A percentile compares a stretch with the other conserved stretches of the same genome.
Evolutionary conservation across 768 basidiomycete species (phyloP).

Genomic region (Lentinula lateritia): DNA sequence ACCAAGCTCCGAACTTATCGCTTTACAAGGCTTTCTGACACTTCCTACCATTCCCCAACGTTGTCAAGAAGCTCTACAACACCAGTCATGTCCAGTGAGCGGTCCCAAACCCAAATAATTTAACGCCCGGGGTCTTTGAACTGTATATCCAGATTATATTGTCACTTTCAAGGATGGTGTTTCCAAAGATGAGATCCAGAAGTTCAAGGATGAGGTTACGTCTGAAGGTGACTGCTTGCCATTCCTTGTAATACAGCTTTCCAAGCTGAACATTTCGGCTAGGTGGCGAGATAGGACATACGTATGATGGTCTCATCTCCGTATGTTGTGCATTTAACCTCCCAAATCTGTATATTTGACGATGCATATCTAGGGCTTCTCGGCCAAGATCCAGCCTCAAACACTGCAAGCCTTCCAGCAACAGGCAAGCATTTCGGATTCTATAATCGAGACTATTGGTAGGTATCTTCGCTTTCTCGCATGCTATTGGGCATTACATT

Average conservation of each 20-base stretch:
- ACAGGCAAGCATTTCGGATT: slow-evolving; percentile 10
- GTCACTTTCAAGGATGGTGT: slow-evolving; percentile 49
- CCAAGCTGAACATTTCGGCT: neutral
- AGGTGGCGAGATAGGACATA: slow-evolving; percentile 41
- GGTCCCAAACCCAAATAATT: neutral
- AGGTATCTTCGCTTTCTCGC: neutral
- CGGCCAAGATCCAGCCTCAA: slow-evolving; percentile 29
- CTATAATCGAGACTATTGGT: slow-evolving; percentile 19
- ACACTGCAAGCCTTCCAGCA: slow-evolving; percentile 25
- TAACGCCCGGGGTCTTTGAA: neutral
- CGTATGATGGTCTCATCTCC: slow-evolving; percentile 33
- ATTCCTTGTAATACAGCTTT: neutral
- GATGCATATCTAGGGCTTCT: slow-evolving; percentile 30
- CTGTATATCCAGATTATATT: slow-evolving; percentile 37
- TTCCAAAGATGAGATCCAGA: slow-evolving; percentile 32
- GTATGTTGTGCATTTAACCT: slow-evolving; percentile 16
- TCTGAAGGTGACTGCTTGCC: slow-evolving; percentile 24
- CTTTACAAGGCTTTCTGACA: neutral
- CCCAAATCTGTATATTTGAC: neutral
- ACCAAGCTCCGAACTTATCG: neutral
- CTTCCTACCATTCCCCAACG: neutral
- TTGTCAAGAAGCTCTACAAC: neutral
- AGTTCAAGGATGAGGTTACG: slow-evolving; percentile 32
- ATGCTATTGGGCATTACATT: neutral
- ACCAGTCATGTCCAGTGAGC: neutral